Evolutionary conservation across 257 asterid species (phyloP), one percentile per base, ranked within the genome.

Genomic region (Thymus quinquecostatus): DNA sequence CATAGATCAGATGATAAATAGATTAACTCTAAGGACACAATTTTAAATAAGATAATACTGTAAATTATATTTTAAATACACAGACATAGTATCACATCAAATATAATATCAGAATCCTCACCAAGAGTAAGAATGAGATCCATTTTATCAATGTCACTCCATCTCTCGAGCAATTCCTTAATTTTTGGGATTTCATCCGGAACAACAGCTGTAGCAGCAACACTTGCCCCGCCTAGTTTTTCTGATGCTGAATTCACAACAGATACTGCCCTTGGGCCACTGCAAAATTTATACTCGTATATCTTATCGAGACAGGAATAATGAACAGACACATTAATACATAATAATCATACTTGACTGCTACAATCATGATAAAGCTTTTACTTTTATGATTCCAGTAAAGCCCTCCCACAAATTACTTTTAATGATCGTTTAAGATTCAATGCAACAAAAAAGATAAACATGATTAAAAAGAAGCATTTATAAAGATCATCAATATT

Each of bases 51-150:
- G 57, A 47, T 28, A 69, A 49, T 29, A 49, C 21, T 21, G 21
- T 21, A 3, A 38, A 38, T 4, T 38, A 38, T 38, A 38, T 38
- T 38, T 38, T 38, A 60, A 14, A 43, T 44, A 68, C 38, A 34
- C 34, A n/a, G 47, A 78, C 33, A 63, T 61, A 27, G 53, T 29
- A 45, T 54, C 60, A 49, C 34, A 36, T 36, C 62, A 55, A 47
- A 79, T 51, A 77, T 41, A 55, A 40, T 64, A 64, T 58, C 54
- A 38, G 21, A 30, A 13, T 40, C 60, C 87, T 74, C 75, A 91
- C 99, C 99, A 44, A 89, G 96, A 54, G 99, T 95, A 72, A 95
- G 96, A 79, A 95, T 85, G 81, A 95, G 96, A 77, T 95, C 99
- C 80, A 95, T 83, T 75, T 88, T 77, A 78, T 91, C 99, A 38